Conservation (phyloP, 208 protist species). For the Leishmania martiniquensis region DNA sequence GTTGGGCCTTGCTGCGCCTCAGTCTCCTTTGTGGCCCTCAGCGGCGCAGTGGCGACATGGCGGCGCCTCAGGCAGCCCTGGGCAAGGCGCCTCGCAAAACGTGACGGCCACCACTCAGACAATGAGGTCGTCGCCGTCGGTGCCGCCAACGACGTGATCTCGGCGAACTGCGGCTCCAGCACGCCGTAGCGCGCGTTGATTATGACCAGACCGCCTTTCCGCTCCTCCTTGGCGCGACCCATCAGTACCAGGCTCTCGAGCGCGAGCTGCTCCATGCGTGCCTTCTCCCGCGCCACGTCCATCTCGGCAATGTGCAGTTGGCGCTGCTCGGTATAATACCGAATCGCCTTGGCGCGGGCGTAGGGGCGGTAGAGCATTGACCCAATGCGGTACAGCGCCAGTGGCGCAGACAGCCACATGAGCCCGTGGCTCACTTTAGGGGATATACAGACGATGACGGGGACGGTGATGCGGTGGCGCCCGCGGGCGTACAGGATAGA, state of each 20-base stretch:
- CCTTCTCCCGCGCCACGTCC: conserved; percentile 70
- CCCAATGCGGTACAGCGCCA: conserved; percentile 57
- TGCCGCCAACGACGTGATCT: conserved; percentile 22
- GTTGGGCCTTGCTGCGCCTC: conserved; percentile 31
- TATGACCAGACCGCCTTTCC: conserved; percentile 80
- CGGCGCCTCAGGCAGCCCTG: conserved; percentile 16
- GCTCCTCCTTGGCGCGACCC: conserved; percentile 61
- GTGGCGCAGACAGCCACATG: conserved; percentile 62
- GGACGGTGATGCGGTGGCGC: conserved; percentile 68
- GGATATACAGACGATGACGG: conserved; percentile 71
- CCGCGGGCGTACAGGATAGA: conserved; percentile 75
- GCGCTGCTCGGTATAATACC: conserved; percentile 52
- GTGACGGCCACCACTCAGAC: conserved; percentile 29
- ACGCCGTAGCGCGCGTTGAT: conserved; percentile 90
- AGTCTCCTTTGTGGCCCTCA: neutral
- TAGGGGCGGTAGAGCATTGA: conserved; percentile 56
- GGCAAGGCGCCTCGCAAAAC: conserved; percentile 21
- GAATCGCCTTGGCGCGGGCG: conserved; percentile 39
- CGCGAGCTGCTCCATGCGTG: conserved; percentile 72
- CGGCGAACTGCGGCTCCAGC: conserved; percentile 59
- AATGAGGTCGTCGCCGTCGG: conserved; percentile 1
- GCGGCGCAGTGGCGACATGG: neutral
- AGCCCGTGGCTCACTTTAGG: conserved; percentile 44
- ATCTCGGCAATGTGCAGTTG: conserved; percentile 70
- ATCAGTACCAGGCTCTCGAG: conserved; percentile 53